Evolutionary conservation across 257 asterid species (phyloP).

Genomic region (Solanum rostratum): DNA sequence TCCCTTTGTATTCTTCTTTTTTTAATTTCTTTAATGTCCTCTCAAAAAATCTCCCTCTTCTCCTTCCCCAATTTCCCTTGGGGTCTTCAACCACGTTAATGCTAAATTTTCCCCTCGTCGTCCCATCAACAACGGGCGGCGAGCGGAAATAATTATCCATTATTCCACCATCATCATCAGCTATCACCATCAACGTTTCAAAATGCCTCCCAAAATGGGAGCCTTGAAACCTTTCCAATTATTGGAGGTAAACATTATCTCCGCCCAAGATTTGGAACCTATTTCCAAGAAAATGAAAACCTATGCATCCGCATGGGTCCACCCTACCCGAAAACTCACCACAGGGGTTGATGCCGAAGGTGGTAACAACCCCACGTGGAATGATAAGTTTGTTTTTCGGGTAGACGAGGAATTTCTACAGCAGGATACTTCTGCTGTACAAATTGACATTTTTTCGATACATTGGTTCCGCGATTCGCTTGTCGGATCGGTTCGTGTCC

Average conservation of each 20-base stretch:
- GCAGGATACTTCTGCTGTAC: constrained; percentile 30
- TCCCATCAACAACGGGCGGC: constrained; percentile 21
- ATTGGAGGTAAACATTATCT: constrained; percentile 49
- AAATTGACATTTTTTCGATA: constrained; percentile 59
- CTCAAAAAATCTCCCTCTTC: constrained; percentile 2
- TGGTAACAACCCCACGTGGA: constrained; percentile 76
- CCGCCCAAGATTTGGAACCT: constrained; percentile 77
- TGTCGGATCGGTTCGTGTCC: constrained; percentile 54
- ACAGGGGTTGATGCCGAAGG: constrained; percentile 64
- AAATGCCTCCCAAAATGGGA: background rate
- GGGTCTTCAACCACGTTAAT: constrained; percentile 7
- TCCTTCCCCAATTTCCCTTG: constrained; percentile 7
- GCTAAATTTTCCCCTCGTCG: constrained; percentile 21
- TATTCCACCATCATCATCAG: no score
- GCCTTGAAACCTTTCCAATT: constrained; percentile 12
- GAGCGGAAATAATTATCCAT: background rate
- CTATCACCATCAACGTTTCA: background rate
- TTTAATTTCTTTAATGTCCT: constrained; percentile 13
- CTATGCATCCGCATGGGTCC: constrained; percentile 54
- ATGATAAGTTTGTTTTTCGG: constrained; percentile 48
- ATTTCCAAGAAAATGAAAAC: constrained; percentile 65
- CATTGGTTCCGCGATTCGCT: constrained; percentile 81
- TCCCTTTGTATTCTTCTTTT: background rate
- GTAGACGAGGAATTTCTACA: constrained; percentile 42
- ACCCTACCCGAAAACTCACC: constrained; percentile 59